Percentiles rank a stretch among this genome's conserved stretches.
These are phyloP conservation scores for Rubroboletus pulcherrimus DNA, from an alignment of 768 basidiomycete genomes.

Conservation along the genomic window DNA sequence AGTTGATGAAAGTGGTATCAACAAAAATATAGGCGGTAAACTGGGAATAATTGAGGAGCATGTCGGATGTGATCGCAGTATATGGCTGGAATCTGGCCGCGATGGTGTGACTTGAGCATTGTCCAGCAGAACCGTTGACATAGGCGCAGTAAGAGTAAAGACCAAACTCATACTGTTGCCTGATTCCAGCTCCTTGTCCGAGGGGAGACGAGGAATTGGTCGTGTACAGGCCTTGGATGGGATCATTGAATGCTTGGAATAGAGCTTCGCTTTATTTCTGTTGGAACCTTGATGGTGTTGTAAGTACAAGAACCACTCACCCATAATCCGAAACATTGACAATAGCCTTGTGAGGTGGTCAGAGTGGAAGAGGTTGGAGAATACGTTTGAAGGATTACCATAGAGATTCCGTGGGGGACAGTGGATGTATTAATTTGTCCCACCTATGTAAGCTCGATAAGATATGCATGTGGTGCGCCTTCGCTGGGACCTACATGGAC, in stretches of 20 bases:
- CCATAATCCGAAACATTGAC: conserved; percentile 71
- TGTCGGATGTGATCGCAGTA: conserved; percentile 60
- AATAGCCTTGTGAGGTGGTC: conserved; percentile 45
- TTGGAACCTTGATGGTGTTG: not conserved
- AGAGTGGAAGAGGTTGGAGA: conserved; percentile 5
- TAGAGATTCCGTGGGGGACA: conserved; percentile 66
- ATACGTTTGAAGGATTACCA: conserved; percentile 46
- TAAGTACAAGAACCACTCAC: conserved; percentile 36
- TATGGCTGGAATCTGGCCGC: conserved; percentile 66
- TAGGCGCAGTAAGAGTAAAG: conserved; percentile 79
- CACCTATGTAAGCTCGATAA: conserved; percentile 44
- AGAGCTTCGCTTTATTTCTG: conserved; percentile 45
- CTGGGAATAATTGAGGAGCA: conserved; percentile 57
- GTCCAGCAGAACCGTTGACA: conserved; percentile 53
- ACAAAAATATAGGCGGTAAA: conserved; percentile 52
- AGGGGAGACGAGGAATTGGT: conserved; percentile 61
- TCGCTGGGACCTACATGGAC: conserved; percentile 57
- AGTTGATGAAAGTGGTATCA: conserved; percentile 53
- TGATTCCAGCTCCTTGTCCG: conserved; percentile 51
- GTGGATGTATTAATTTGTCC: conserved; percentile 78
- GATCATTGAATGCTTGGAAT: conserved; percentile 47
- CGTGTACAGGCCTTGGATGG: conserved; percentile 64
- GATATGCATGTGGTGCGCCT: conserved; percentile 17
- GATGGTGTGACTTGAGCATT: conserved; percentile 58
- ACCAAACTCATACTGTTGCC: conserved; percentile 74